Evolutionary conservation across 2,329 filamentous ascomycete species (phyloP), one percentile per base, ranked within the genome.

Genomic region (Cordyceps militaris): DNA sequence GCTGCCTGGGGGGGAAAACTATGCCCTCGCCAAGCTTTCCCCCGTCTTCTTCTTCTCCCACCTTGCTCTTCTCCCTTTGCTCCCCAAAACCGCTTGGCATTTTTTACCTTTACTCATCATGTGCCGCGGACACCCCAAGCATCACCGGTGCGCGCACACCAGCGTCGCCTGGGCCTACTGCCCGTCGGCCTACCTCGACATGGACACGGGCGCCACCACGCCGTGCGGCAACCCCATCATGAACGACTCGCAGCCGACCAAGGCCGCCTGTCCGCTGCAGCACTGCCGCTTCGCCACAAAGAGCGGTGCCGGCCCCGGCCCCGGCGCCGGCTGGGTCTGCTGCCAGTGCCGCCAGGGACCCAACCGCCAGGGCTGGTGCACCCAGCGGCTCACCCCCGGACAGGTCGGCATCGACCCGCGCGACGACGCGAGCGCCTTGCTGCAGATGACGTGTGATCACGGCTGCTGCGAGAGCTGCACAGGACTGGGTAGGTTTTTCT

Each of bases 111-210:
- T 26, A 23, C 23, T 44, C 43, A 44, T 19, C 43, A 82, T 82
- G 79, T 82, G 79, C 63, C 74, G 79, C 71, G 79, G 78, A 53
- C 79, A 80, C 61, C 79, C 79, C 57, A 75, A 78, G 52, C 70
- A 71, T 61, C 79, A 82, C 62, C 70, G 76, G 14, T 82, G 79
- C 65, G 72, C 74, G 24, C 79, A 82, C 66, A 78, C 76, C n/a
- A 81, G 79, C 48, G 73, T 81, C 61, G 76, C 75, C 60, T 82
- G 79, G 78, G 73, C 79, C 64, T 81, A 81, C 67, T 82, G 79
- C 63, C 76, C 78, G 0, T 67, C 69, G 16, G 69, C 66, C 5
- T 28, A 58, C 32, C 76, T 81, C 59, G 78, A 82, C 65, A 66
- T 79, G 32, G 66, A 71, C 36, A 81, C 78, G 0, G 77, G 79